Evolutionary conservation across 1,139 yeast species (phyloP), one percentile per base, ranked within the genome.

Genomic region (Meyerozyma athensensis): DNA sequence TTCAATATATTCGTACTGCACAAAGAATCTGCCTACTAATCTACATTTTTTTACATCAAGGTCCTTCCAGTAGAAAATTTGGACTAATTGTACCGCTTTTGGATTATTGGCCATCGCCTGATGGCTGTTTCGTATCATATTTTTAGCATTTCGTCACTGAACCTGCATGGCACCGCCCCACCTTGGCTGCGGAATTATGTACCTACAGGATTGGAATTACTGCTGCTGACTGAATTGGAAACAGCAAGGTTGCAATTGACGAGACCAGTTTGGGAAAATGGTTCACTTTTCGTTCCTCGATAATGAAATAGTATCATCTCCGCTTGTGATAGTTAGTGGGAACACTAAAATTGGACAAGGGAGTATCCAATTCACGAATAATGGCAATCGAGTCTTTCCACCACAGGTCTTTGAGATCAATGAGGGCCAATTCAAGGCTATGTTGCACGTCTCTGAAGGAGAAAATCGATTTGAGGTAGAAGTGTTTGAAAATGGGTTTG

Each of bases 331-430:
- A 5, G 57, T 70, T 2, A 53, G 60, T 19, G 75, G 75, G 1
- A 43, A 55, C 2, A 37, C 54, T 2, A 39, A 42, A 2, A 22
- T 51, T 7, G 30, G 35, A 2, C 42, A 41, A 1, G 72, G 72
- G 0, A 43, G 61, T 0, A 46, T 70, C 13, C 58, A 60, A 18
- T 61, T 70, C 40, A 49, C 55, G 35, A 66, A 68, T 39, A 66
- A 74, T 47, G 57, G 63, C 20, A 67, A 69, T 44, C 54, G 58
- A 35, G 73, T 73, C 26, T 84, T 77, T 44, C 95, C 96, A 0
- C 77, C 89, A 0, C 82, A 79, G 50, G 65, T 72, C 39, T 84
- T 74, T 52, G 95, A 90, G 43, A 77, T 89, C 7, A 77, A 80
- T 40, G 66, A 75, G 33, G 80, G 83, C 1, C 72, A 73, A 43